Conservation (phyloP, 257 asterid genomes). For the Marsdenia floribunda region DNA sequence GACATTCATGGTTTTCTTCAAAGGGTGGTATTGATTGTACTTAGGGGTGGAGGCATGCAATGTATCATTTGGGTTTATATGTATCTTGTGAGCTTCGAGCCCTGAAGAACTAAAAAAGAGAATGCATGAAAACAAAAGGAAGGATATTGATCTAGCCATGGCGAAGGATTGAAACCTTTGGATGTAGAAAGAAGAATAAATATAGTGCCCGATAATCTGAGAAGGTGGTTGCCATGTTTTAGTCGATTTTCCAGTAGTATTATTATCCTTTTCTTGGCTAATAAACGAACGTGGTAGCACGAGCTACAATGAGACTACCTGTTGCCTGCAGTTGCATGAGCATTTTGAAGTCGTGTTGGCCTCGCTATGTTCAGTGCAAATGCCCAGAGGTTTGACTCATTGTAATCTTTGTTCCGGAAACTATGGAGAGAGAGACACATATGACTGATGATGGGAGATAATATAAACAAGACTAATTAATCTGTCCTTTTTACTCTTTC, state of each 20-base stretch:
- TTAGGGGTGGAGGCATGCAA: not conserved
- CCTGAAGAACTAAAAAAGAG: not conserved
- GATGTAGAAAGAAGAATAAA: not conserved
- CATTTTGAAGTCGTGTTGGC: not conserved
- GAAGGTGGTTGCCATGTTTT: conserved; percentile 8
- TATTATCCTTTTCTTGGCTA: not conserved
- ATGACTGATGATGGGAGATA: no score
- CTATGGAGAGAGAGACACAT: not conserved
- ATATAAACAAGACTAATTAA: no score
- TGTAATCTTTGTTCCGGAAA: not conserved
- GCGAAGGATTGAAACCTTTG: not conserved
- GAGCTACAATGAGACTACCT: not conserved
- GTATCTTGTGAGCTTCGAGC: not conserved
- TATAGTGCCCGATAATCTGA: not conserved
- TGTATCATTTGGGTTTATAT: not conserved
- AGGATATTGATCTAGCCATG: not conserved
- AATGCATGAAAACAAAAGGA: not conserved
- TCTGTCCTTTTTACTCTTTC: no score
- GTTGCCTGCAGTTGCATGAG: not conserved
- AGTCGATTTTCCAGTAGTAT: not conserved
- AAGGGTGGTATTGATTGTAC: not conserved
- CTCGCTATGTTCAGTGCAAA: not conserved
- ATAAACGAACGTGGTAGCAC: conserved; percentile 3
- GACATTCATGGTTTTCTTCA: not conserved
- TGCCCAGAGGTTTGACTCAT: not conserved